Percentiles rank a stretch among this genome's conserved stretches.
Evolutionary conservation across 2,329 filamentous ascomycete genomes (phyloP).

Genomic region (Hypoxylon sp.): DNA sequence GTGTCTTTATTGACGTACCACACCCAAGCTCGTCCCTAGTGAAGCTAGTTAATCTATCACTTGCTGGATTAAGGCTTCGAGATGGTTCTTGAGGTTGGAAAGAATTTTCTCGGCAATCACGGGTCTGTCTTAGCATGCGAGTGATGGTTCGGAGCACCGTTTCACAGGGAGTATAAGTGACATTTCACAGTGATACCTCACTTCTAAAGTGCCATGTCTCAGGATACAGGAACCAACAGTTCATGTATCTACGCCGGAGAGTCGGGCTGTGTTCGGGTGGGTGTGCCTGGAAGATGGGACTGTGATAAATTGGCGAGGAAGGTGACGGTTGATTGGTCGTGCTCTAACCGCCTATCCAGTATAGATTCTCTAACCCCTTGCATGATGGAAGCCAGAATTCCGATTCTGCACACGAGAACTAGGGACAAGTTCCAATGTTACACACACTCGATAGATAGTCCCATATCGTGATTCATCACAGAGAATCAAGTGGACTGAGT

Average conservation of each 20-base stretch:
- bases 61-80: slow-evolving; percentile 19
- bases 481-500: slow-evolving; percentile 18
- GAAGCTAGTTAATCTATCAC: slow-evolving; percentile 22
- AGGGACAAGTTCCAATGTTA: slow-evolving; percentile 23
- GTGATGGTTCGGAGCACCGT: slow-evolving; percentile 31
- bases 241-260: slow-evolving; percentile 24
- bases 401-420: slow-evolving; percentile 15
- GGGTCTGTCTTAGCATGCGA: slow-evolving; percentile 36
- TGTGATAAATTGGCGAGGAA: slow-evolving; percentile 29
- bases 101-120: slow-evolving; percentile 36
- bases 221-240: slow-evolving; percentile 37
- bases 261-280: slow-evolving; percentile 26
- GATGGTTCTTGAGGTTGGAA: slow-evolving; percentile 26
- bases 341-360: slow-evolving; percentile 30
- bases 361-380: slow-evolving; percentile 33
- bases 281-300: slow-evolving; percentile 36
- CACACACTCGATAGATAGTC: slow-evolving; percentile 16
- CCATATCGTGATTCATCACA: slow-evolving; percentile 28
- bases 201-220: slow-evolving; percentile 34
- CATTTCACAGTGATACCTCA: slow-evolving; percentile 42
- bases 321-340: slow-evolving; percentile 33
- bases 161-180: slow-evolving; percentile 33
- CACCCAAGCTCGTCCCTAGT: slow-evolving; percentile 11
- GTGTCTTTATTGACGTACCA: slow-evolving; percentile 44
- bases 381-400: slow-evolving; percentile 24